Conservation (phyloP, 768 basidiomycete species). For the Collybia sordida region DNA sequence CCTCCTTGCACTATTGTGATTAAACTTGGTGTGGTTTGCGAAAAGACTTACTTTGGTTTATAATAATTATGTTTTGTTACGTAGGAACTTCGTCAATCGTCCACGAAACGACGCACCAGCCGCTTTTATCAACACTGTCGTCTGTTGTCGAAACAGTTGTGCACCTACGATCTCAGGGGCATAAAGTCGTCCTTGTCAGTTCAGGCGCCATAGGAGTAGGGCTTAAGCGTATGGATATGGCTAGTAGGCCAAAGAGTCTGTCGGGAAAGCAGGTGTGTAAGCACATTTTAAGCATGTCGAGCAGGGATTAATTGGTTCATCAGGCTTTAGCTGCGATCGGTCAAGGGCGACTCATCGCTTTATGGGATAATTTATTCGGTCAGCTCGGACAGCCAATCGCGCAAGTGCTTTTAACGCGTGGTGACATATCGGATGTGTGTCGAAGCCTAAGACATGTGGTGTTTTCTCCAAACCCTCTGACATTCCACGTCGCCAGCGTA, state of each 20-base stretch:
- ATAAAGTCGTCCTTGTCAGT: conserved; percentile 93
- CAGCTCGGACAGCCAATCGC: conserved; percentile 95
- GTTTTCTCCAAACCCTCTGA: conserved; percentile 15
- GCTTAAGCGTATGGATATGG: conserved; percentile 84
- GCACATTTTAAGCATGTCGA: not conserved
- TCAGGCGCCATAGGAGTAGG: conserved; percentile 99
- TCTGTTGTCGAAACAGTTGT: conserved; percentile 91
- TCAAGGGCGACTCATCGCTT: conserved; percentile 91
- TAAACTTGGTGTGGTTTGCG: conserved; percentile 63
- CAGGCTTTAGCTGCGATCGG: conserved; percentile 97
- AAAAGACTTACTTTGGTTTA: conserved; percentile 6
- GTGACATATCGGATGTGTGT: conserved; percentile 94
- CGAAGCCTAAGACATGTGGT: conserved; percentile 17
- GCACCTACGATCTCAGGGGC: conserved; percentile 72
- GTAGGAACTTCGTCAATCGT: conserved; percentile 96
- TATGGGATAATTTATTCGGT: conserved; percentile 96
- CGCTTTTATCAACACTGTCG: conserved; percentile 87
- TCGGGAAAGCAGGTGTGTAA: conserved; percentile 84
- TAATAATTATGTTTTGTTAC: conserved; percentile 10
- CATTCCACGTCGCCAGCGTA: conserved; percentile 55
- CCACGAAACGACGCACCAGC: conserved; percentile 90
- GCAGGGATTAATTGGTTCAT: conserved; percentile 1
- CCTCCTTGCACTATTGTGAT: conserved; percentile 74
- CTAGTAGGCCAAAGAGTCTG: conserved; percentile 77
- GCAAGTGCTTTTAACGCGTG: conserved; percentile 90